Base-by-base conservation (phyloP, 148 eudicot genomes). In the Dianthus caryophyllus region DNA sequence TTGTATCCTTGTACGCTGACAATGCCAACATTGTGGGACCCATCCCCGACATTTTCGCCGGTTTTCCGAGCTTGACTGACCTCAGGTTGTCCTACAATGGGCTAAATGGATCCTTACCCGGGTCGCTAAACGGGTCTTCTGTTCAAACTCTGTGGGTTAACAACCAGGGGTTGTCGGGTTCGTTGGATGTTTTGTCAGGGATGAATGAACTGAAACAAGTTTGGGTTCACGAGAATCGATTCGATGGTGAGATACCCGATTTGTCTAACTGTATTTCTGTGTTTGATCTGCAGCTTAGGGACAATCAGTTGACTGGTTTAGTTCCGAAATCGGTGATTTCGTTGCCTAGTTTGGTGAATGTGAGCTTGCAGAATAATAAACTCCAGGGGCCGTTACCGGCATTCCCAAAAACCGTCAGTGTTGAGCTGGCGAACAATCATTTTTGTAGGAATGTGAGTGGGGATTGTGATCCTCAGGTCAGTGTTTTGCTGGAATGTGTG, bases 401-500 rank as follows among this genome's bases (percentile, higher is more conserved):
- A 58, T 88, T 88, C 47, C 57, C 74, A 0, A 0, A 41, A 0
- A 55, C 39, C 1, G 66, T 62, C 0, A 84, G 78, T 36, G 78
- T 24, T 15, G 63, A 49, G 5, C 25, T 83, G 14, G 88, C 80
- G 8, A 72, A 44, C 0, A 87, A 87, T 61, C 69, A 66, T 3
- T 90, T 83, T 69, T 90, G 96, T 44, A 43, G 43, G 51, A 43
- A 69, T 27, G 49, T 18, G 4, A 80, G 85, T 0, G 96, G 96
- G 20, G 84, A 84, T 1, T 89, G 96, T 63, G 85, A 86, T 75
- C 77, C 75, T 0, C 89, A 80, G 64, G 90, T 85, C 43, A 70
- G 61, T n/a, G 13, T 71, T 1, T 71, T 85, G 64, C 66, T 85
- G 5, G 68, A 68, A 9, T 67, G 81, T 48, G 83, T 84, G 2